Base-by-base conservation (phyloP, 179 eudicot species). In the Amaranthus tricolor region DNA sequence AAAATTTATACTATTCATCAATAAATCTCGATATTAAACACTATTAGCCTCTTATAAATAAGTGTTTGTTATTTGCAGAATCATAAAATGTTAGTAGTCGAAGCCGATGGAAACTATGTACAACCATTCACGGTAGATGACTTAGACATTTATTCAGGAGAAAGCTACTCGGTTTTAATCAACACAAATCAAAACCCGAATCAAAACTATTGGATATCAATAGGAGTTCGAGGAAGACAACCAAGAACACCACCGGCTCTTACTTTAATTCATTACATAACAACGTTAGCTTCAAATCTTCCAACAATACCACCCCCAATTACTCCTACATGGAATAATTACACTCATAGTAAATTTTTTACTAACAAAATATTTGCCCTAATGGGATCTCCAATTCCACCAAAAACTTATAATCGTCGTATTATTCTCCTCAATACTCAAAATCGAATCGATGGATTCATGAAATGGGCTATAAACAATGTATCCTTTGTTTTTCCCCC, bases 61-160 rank as follows among this genome's bases (percentile, higher is more conserved):
- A 31, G 2, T 4, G 1, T 4, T 47, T 71, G 9, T 24, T 61
- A 10, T n/a, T 40, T 15, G 62, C 83, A 94, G 98, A 79, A 82
- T 64, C 98, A 94, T 82, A 91, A 89, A 72, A 65, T 94, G 88
- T 59, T 81, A 9, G 86, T 94, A 45, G 96, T 92, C 0, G 98
- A 91, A 85, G 98, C 98, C 0, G 97, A 91, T 64, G 98, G 97
- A 53, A 94, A 90, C 86, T 87, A 94, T 56, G 74, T 94, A 0
- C 69, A 86, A 53, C 98, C 98, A 17, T 85, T 90, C 48, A 51
- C 68, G 0, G 90, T 83, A 6, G 75, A 81, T 8, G 90, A 90
- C 76, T 17, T 94, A 54, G 97, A 94, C 91, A 91, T 94, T 19
- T 89, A 94, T 83, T 94, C 98, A 0, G 98, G 98, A 0, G 96